phyloP scores from a whole-genome alignment of 371 early-diverging fungal species.

The Fennellomyces sp. region DNA sequence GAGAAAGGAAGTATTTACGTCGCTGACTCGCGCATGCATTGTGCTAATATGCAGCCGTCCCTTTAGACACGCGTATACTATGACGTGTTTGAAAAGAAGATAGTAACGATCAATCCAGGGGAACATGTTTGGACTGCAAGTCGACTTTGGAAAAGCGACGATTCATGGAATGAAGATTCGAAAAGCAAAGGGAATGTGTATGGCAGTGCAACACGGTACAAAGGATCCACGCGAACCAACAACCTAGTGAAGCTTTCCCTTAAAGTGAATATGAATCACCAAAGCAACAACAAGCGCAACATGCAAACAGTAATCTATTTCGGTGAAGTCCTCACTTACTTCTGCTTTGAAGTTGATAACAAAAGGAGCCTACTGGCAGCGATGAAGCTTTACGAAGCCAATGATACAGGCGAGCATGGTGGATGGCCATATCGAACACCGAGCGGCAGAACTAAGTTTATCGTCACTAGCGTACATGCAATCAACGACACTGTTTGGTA shows the following conservation, averaged over 20 bases:
- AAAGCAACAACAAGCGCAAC: neutral
- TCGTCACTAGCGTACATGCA: too few relatives aligned
- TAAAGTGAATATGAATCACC: neutral
- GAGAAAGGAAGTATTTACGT: too few relatives aligned
- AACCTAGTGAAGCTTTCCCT: neutral
- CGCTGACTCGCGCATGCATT: too few relatives aligned
- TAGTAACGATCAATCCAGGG: neutral
- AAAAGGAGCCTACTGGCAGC: too few relatives aligned
- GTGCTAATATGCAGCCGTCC: neutral
- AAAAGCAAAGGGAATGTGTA: neutral
- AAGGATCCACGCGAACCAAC: neutral
- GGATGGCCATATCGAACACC: neutral
- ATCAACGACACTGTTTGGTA: too few relatives aligned
- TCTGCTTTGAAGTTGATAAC: neutral
- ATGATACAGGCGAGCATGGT: neutral
- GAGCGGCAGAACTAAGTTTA: too few relatives aligned
- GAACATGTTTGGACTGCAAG: neutral
- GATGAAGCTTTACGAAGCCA: neutral
- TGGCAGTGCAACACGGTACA: neutral
- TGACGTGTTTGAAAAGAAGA: neutral
- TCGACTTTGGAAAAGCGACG: neutral
- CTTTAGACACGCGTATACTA: neutral
- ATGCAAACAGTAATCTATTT: neutral
- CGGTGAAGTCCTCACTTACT: neutral
- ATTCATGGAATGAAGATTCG: too few relatives aligned